Base-by-base conservation (phyloP, 768 basidiomycete species). In the Paxillus rubicundulus region DNA sequence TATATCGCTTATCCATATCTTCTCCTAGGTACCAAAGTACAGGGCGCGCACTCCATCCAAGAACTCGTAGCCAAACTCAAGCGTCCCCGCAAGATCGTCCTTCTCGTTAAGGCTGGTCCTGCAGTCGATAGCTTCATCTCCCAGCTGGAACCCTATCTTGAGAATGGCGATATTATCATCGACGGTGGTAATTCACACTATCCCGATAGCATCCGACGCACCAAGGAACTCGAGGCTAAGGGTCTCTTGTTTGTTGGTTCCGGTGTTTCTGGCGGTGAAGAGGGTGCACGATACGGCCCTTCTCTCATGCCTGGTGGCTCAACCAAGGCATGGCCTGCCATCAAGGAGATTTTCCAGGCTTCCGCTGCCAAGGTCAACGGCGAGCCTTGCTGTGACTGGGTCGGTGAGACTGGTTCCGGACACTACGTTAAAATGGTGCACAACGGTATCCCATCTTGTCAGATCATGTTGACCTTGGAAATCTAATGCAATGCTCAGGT, bases 381-480 rank as follows among this genome's bases (percentile, higher is more conserved):
- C 57, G 91, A 92, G 62, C 97, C 97, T 30, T 99, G 97, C 80
- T 98, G 96, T 70, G 97, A 99, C 77, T 99, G 97, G 97, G 96
- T 99, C 63, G 97, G 97, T 42, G 90, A 95, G 74, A 87, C 86
- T 56, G 97, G 94, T 54, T 79, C 91, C 44, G 95, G 93, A 28
- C 96, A 98, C 79, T 99, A 98, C 73, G 96, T 99, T 74, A 99
- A 99, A 81, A 98, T 99, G 96, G 96, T 99, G 56, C 96, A 99
- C 78, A 92, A 93, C 53, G 92, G 92, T 87, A 70, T 65, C 68
- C 59, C 49, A 53, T 53, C 62, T 38, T 43, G 24, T 36, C 30
- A 21, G 16, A 14, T 41, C 20, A 4, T 28, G 36, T 50, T 8
- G 37, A 38, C 40, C 52, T 18, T 28, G 49, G 44, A 44, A n/a